Evolutionary conservation across 1,284 basidiomycete species (phyloP), one percentile per base, ranked within the genome.

Genomic region (Rhodotorula sp.): DNA sequence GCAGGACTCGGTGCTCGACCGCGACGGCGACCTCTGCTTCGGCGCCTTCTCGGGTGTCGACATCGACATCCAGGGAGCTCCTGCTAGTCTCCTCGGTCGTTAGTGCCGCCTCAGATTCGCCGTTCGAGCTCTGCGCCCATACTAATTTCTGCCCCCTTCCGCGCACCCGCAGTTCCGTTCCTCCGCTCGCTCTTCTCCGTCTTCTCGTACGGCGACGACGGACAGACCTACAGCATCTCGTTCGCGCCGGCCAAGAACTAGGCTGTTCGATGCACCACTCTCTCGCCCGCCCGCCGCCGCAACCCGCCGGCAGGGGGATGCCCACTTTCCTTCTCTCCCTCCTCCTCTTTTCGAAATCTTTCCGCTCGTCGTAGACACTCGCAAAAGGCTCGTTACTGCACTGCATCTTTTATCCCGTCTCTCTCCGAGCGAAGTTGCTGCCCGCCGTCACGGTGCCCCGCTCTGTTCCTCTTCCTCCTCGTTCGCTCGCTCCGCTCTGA

Each of bases 121-220:
- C 34, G 34, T 34, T 34, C 34, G 34, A 34, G 5, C 55, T 44
- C 3, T 4, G 9, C n/a, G 2, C 7, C n/a, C 23, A 9, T 8
- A 59, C 16, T 14, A 9, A 7, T 7, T 4, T 12, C 21, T 45
- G 44, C 16, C 44, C 8, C 19, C 25, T 7, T 10, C n/a, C 42
- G 16, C 13, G 23, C 23, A 3, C 21, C 44, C n/a, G 17, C 58
- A 59, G 58, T 46, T 7, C 45, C 58, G 8, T 59, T 46, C 45
- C 58, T 59, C 45, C 16, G 27, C n/a, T 59, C 58, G 25, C 48
- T 59, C 58, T 48, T 27, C n/a, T n/a, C 58, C 10, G 25, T 34
- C 21, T 59, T 23, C 23, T 59, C 58, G 45, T 59, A 48, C 46
- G 58, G 58, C 46, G 45, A 16, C 44, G n/a, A 25, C 45, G 45